Conservation (phyloP, 371 early-diverging fungal species). For the Chytridium lagenaria region DNA sequence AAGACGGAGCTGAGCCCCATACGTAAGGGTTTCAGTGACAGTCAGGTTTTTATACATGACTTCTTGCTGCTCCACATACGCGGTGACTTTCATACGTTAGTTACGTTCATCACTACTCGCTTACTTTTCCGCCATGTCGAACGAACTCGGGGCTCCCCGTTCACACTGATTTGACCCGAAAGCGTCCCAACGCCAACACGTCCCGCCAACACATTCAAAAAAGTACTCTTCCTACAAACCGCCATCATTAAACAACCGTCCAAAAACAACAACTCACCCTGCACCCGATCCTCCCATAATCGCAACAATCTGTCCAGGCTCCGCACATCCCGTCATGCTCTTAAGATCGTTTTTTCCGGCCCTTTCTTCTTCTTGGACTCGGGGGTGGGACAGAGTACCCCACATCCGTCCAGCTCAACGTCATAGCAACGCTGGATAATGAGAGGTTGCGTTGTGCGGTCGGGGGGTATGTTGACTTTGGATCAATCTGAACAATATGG, state of each 20-base stretch:
- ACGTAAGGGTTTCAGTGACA: constrained; percentile 83
- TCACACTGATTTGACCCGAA: constrained; percentile 1
- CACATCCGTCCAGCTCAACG: constrained; percentile 9
- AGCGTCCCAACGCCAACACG: constrained; percentile 22
- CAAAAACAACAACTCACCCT: constrained; percentile 21
- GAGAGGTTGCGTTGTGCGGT: too few relatives aligned
- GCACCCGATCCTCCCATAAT: constrained; percentile 55
- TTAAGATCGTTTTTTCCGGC: constrained; percentile 11
- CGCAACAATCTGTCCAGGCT: constrained; percentile 43
- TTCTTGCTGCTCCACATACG: constrained; percentile 96
- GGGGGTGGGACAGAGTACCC: neutral
- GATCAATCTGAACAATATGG: too few relatives aligned
- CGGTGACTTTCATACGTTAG: constrained; percentile 52
- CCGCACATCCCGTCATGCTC: constrained; percentile 12
- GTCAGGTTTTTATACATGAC: constrained; percentile 72
- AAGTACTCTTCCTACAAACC: constrained; percentile 59
- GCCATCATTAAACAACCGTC: neutral
- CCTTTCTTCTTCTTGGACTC: neutral
- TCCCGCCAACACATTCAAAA: constrained; percentile 56
- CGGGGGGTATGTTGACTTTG: too few relatives aligned
- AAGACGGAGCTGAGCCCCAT: constrained; percentile 82
- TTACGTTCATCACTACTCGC: constrained; percentile 71
- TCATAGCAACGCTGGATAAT: too few relatives aligned
- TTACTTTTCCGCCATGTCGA: constrained; percentile 11
- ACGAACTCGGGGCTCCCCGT: neutral